Conservation (phyloP, 2,329 filamentous ascomycete genomes). For the Nemania diffusa region DNA sequence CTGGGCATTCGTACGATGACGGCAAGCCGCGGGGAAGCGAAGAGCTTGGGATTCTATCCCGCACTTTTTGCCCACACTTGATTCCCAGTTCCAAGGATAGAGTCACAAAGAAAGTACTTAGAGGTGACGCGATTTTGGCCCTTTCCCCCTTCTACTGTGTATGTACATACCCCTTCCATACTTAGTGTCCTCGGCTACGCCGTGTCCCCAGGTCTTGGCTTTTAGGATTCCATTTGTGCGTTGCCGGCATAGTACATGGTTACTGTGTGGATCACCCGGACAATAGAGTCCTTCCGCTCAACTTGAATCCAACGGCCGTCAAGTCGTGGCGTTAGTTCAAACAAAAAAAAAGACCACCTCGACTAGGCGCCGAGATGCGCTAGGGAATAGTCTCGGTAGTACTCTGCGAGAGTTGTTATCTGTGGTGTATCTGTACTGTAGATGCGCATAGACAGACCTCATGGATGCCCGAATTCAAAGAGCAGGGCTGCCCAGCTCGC, state of each 20-base stretch:
- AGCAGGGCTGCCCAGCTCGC: slow-evolving; percentile 5
- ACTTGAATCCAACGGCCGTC: slow-evolving; percentile 22
- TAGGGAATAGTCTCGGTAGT: neutral
- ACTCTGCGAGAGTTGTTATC: neutral
- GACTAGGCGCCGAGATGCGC: slow-evolving; percentile 1
- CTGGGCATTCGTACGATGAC: neutral
- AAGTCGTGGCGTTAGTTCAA: slow-evolving; percentile 3
- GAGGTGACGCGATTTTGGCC: neutral
- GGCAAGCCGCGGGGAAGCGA: slow-evolving; percentile 3
- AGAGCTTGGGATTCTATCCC: neutral
- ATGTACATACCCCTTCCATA: too few relatives aligned
- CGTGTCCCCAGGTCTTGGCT: slow-evolving; percentile 21
- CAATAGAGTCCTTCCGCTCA: slow-evolving; percentile 13
- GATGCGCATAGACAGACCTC: neutral
- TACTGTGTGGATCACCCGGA: slow-evolving; percentile 21
- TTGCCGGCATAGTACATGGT: slow-evolving; percentile 5
- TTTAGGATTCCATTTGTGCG: slow-evolving; percentile 16
- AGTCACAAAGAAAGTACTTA: neutral
- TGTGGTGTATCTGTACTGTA: neutral
- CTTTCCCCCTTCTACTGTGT: neutral
- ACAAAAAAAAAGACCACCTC: neutral
- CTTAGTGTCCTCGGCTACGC: slow-evolving; percentile 19
- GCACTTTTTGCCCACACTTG: neutral
- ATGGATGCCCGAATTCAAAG: neutral
- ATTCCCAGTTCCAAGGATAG: neutral